Evolutionary conservation across 192 early-diverging fungal genomes (phyloP).

Genomic region (Backusella morwellensis): DNA sequence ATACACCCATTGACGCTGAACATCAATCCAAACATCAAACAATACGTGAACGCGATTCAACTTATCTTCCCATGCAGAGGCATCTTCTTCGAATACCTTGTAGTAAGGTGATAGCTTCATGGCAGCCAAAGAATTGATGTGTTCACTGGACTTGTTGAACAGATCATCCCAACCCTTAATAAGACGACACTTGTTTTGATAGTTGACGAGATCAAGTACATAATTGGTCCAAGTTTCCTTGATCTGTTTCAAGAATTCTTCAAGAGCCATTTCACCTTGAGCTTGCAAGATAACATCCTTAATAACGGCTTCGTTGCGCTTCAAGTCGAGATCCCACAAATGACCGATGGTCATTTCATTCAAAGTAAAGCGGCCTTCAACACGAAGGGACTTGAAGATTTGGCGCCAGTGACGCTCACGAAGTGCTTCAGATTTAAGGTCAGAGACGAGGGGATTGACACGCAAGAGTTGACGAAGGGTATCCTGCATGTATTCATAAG

Average conservation of each 20-base stretch:
- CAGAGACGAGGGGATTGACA: slow-evolving; percentile 76
- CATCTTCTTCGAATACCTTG: slow-evolving; percentile 98
- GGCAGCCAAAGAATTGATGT: slow-evolving; percentile 90
- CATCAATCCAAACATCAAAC: slow-evolving; percentile 99
- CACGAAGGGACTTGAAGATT: slow-evolving; percentile 79
- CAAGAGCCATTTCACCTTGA: slow-evolving; percentile 99
- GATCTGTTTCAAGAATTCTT: slow-evolving; percentile 94
- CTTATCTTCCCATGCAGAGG: slow-evolving; percentile 92
- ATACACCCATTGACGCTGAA: slow-evolving; percentile 99
- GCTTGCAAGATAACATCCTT: slow-evolving; percentile 90
- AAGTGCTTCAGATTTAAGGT: slow-evolving; percentile 95
- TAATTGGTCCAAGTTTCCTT: slow-evolving; percentile 92
- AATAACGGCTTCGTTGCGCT: slow-evolving; percentile 81
- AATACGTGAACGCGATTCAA: slow-evolving; percentile 93
- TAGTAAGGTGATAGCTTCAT: slow-evolving; percentile 99
- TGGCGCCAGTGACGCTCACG: slow-evolving; percentile 97
- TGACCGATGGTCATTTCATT: slow-evolving; percentile 91
- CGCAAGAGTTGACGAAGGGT: slow-evolving; percentile 76
- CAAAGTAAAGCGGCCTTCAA: slow-evolving; percentile 67
- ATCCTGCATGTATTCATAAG: slow-evolving; percentile 93
- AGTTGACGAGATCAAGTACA: slow-evolving; percentile 91
- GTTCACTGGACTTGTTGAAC: slow-evolving; percentile 94
- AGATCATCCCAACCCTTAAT: slow-evolving; percentile 99
- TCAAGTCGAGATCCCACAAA: slow-evolving; percentile 92
- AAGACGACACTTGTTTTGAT: slow-evolving; percentile 96